phyloP scores from a whole-genome alignment of 2,329 filamentous ascomycete species.

The Nothopassalora personata region DNA sequence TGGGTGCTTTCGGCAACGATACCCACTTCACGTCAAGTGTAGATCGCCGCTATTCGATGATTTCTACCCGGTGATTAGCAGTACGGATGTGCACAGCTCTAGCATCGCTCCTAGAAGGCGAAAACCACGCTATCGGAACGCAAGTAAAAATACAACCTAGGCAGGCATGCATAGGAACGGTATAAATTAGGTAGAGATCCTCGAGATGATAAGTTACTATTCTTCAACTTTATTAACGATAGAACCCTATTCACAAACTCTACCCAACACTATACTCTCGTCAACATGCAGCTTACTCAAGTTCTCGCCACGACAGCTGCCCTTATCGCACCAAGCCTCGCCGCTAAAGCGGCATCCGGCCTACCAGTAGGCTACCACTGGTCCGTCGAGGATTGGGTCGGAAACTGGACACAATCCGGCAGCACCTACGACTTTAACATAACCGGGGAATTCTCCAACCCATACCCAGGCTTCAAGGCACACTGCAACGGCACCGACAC shows the following conservation, averaged over 20 bases:
- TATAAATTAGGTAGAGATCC: not conserved
- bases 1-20: not conserved
- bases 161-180: not conserved
- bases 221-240: not conserved
- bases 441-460: not conserved
- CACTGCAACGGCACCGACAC: constrained; percentile 10
- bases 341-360: not conserved
- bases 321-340: not conserved
- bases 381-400: constrained; percentile 9
- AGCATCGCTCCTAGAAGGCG: not conserved
- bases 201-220: not conserved
- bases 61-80: not conserved
- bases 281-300: constrained; percentile 7
- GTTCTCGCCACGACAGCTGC: not conserved
- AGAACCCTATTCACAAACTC: not conserved
- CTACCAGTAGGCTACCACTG: constrained; percentile 7
- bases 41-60: not conserved
- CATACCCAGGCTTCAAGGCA: constrained; percentile 10
- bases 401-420: constrained; percentile 6
- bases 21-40: not conserved
- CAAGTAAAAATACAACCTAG: not conserved
- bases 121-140: not conserved
- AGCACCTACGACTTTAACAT: constrained; percentile 16
- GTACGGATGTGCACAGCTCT: not conserved
- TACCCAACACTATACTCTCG: not conserved